Evolutionary conservation across 805 yeast genomes (phyloP), one percentile per base, ranked within the genome.

Genomic region (Sugiyamaella chiloensis): DNA sequence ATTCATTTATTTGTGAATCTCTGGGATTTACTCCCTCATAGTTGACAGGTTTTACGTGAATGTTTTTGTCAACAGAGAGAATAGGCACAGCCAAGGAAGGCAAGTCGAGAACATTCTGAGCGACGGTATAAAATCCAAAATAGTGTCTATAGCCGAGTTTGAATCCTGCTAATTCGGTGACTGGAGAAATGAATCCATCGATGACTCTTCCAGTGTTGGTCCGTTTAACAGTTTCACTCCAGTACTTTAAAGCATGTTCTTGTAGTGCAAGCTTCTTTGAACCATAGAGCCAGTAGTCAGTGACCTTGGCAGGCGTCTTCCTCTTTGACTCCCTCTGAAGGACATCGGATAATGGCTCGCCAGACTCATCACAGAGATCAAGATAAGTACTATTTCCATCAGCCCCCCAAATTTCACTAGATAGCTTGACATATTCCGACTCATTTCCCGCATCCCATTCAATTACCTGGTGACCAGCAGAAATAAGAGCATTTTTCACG

Each of bases 391-490:
- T 27, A 11, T 41, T 41, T 4, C 48, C 48, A 37, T 44, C 48
- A 16, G 48, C 42, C 8, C n/a, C 6, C 7, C 36, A 37, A 24
- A 44, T 29, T 7, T 14, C 7, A n/a, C 19, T 27, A 9, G 30
- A 36, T n/a, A 34, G 12, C 11, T 17, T 17, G 24, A 11, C n/a
- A 16, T 37, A 37, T n/a, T 24, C 24, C 5, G 30, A 20, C 19
- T 21, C 30, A 16, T 46, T 4, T 29, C 29, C 32, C 11, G 44
- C 34, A 8, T 17, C 14, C 44, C 44, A 34, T 7, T 34, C 37
- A 4, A 34, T 34, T 11, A 76, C 69, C 47, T 74, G 75, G 48
- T 75, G 79, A 11, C 83, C 82, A 12, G 71, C 72, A 11, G 23
- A 30, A 11, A 23, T 24, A 7, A 46, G 24, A 6, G 31, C 30